Evolutionary conservation across 129 eudicot genomes (phyloP).

Genomic region (Saussurea involucrata): DNA sequence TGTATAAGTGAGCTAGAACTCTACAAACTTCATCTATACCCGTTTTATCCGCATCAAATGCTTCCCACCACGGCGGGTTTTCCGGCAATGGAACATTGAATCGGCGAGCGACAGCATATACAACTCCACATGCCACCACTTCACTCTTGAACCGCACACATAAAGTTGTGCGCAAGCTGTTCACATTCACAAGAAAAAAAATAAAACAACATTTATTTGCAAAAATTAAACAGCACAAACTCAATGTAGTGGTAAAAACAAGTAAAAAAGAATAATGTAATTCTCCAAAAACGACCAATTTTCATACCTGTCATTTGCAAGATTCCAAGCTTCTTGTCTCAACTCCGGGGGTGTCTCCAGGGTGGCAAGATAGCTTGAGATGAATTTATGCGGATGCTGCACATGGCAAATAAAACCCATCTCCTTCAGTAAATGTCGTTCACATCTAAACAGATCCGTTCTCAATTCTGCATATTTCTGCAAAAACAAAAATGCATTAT

Average conservation of each 20-base stretch:
- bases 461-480: conserved; percentile 80
- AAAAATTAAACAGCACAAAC: background rate
- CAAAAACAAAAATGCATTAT: background rate
- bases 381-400: conserved; percentile 90
- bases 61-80: conserved; percentile 99
- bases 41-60: conserved; percentile 81
- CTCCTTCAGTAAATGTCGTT: conserved; percentile 78
- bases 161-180: conserved; percentile 88
- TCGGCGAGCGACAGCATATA: conserved; percentile 92
- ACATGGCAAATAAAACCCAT: conserved; percentile 96
- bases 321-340: conserved; percentile 96
- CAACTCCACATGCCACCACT: conserved; percentile 97
- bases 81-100: conserved; percentile 89
- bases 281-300: background rate
- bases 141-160: conserved; percentile 96
- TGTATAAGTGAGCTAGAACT: conserved; percentile 78
- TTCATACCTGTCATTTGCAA: conserved; percentile 87
- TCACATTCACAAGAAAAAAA: conserved; percentile 1
- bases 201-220: background rate
- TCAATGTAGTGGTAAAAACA: no score
- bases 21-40: conserved; percentile 96
- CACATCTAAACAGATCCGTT: conserved; percentile 69
- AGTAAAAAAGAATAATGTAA: background rate
- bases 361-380: conserved; percentile 81
- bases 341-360: conserved; percentile 77